Evolutionary conservation across 78 protist species (phyloP), one percentile per base, ranked within the genome.

Genomic region (Tieghemostelium lacteum): DNA sequence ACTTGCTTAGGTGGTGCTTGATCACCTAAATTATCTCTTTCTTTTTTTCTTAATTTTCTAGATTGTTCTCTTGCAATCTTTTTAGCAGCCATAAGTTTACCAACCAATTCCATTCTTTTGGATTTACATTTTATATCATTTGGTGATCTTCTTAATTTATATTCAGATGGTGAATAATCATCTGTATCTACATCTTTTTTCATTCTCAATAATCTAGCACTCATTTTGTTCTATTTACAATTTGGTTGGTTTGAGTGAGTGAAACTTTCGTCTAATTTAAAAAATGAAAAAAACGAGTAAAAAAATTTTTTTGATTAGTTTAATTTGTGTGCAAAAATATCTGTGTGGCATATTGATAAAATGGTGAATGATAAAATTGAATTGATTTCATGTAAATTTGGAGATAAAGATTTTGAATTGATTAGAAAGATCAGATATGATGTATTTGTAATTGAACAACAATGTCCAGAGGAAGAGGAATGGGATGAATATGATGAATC

Each of bases 1-100:
- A 42, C 36, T 60, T 75, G 65, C 94, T 80, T 91, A 0, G 92
- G 86, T 12, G 95, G 95, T 45, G 91, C 95, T 67, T 39, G 67
- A 2, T 86, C 93, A 10, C 93, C 93, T 8, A 73, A 61, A 28
- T 64, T 24, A 6, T 88, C 75, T 88, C 77, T 71, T 67, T 88
- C 77, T 20, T 66, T 77, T 45, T 75, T 75, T 88, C 80, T 64
- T 49, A 75, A 70, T 55, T 65, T 88, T 57, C 86, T 49, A 3
- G 75, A 52, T 19, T 66, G 26, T 52, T 73, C 86, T 63, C 75
- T 83, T 50, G 42, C 78, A 6, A 52, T 83, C 57, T 83, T 83
- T 12, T 64, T 83, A 31, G 61, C 77, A 39, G 76, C 80, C 45
- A 63, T 42, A 24, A 83, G 34, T 58, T 83, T 83, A 39, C 69